Conservation (phyloP, 2,329 filamentous ascomycete species). For the Alternaria sp. region DNA sequence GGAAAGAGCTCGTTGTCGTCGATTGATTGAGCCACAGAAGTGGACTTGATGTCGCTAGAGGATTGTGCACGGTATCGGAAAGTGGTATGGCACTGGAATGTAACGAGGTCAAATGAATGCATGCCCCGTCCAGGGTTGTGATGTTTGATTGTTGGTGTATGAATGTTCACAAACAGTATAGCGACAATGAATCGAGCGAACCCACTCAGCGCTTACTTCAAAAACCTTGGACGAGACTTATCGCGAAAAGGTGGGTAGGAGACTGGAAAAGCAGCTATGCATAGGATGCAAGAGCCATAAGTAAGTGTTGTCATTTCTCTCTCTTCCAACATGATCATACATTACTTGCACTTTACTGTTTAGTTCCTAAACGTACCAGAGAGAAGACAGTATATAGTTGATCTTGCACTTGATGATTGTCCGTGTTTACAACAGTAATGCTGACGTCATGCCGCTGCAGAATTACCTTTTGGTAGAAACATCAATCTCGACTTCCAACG, state of each 20-base stretch:
- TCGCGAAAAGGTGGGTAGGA: background rate
- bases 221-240: background rate
- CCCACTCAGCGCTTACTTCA: background rate
- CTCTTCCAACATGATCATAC: background rate
- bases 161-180: background rate
- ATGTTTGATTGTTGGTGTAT: background rate
- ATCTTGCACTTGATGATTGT: background rate
- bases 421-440: background rate
- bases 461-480: background rate
- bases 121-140: background rate
- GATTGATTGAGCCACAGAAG: background rate
- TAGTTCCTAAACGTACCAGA: background rate
- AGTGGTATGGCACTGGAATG: background rate
- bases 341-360: background rate
- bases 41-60: background rate
- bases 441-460: background rate
- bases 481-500: background rate
- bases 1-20: background rate
- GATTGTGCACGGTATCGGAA: background rate
- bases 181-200: background rate
- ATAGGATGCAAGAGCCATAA: background rate
- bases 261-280: background rate
- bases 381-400: background rate
- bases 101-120: background rate
- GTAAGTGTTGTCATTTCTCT: background rate